These are phyloP conservation scores for Leccinum variabile DNA, from an alignment of 1,284 basidiomycete genomes.

Conservation along the genomic window DNA sequence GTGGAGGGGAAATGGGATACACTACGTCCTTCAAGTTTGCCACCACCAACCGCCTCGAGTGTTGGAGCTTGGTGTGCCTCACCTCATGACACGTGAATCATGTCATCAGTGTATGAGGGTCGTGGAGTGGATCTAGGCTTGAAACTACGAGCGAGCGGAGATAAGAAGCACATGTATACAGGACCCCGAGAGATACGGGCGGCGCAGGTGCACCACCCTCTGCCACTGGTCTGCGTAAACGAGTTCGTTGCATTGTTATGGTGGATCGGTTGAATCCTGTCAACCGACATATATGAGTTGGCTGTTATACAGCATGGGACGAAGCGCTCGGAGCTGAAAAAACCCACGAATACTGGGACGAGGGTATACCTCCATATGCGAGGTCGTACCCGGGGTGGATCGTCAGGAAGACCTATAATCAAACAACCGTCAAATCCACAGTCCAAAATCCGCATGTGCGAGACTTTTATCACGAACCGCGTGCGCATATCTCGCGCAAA, in stretches of 20 bases:
- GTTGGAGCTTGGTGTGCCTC: neutral
- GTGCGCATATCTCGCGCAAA: conserved; percentile 54
- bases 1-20: neutral
- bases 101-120: conserved; percentile 5
- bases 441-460: neutral
- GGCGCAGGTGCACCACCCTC: conserved; percentile 15
- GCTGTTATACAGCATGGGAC: conserved; percentile 9
- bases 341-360: conserved; percentile 1
- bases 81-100: conserved; percentile 9
- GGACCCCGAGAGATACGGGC: conserved; percentile 20
- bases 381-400: conserved; percentile 70
- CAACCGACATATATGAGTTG: neutral
- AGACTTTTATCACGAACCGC: conserved; percentile 43
- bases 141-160: conserved; percentile 12
- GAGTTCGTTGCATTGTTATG: neutral
- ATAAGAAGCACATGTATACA: conserved; percentile 21
- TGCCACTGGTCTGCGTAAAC: conserved; percentile 11
- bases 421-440: conserved; percentile 9
- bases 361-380: conserved; percentile 51
- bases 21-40: neutral
- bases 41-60: neutral
- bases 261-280: neutral
- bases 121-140: conserved; percentile 15
- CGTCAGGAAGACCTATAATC: conserved; percentile 61
- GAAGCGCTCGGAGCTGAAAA: neutral